Conservation (phyloP, 1,139 yeast genomes). For the Scheffersomyces cryptocercus region DNA sequence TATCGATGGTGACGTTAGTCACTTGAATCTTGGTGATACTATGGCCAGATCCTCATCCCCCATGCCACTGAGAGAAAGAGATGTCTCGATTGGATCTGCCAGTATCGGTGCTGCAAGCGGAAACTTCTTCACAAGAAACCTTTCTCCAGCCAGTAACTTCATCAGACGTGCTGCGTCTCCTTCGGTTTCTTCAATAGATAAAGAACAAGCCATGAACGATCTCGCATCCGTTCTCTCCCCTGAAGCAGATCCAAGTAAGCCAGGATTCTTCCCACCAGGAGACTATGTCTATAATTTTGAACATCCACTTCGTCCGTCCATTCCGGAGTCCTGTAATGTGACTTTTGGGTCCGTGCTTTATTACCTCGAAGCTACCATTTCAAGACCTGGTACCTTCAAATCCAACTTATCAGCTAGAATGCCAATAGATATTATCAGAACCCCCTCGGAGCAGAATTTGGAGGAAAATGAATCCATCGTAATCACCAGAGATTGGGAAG, state of each 20-base stretch:
- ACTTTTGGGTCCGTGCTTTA: conserved; percentile 82
- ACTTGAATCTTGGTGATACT: conserved; percentile 32
- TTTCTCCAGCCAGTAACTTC: conserved; percentile 29
- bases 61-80: conserved; percentile 5
- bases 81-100: neutral
- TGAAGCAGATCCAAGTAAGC: conserved; percentile 24
- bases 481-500: conserved; percentile 91
- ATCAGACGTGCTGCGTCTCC: conserved; percentile 48
- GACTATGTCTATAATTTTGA: conserved; percentile 92
- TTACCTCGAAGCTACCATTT: conserved; percentile 64
- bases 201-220: conserved; percentile 13
- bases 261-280: conserved; percentile 60
- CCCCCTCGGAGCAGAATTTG: conserved; percentile 73
- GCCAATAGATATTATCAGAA: conserved; percentile 68
- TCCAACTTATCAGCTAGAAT: conserved; percentile 64
- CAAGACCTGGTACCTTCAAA: conserved; percentile 83
- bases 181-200: conserved; percentile 13
- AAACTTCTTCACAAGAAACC: conserved; percentile 28
- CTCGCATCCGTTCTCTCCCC: conserved; percentile 18
- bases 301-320: conserved; percentile 76
- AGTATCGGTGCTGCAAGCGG: conserved; percentile 8
- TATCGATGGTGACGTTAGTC: conserved; percentile 27
- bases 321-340: conserved; percentile 78
- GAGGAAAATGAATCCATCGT: conserved; percentile 95
- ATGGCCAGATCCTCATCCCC: conserved; percentile 23